Conservation (phyloP, 148 eudicot species). For the Suaeda aralocaspica region DNA sequence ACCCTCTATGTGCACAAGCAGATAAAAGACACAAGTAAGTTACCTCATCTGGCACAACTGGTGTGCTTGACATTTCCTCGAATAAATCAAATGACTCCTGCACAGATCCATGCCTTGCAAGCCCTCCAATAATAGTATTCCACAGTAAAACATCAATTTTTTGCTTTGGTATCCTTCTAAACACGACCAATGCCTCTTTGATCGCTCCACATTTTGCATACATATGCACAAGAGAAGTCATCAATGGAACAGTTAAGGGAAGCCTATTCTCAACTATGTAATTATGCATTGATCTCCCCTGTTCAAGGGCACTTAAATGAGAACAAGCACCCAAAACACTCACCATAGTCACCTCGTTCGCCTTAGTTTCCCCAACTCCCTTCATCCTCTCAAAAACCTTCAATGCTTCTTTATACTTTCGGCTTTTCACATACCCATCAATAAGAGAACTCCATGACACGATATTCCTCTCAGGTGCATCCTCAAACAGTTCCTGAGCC, state of each 20-base stretch:
- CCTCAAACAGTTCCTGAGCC: conserved; percentile 56
- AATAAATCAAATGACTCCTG: conserved; percentile 49
- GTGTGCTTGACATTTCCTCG: conserved; percentile 46
- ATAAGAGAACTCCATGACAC: conserved; percentile 90
- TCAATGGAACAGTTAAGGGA: conserved; percentile 49
- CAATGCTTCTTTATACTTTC: conserved; percentile 58
- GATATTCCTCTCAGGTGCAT: conserved; percentile 61
- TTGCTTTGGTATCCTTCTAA: conserved; percentile 41
- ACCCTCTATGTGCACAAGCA: conserved; percentile 84
- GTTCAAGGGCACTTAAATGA: conserved; percentile 78
- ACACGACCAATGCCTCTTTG: conserved; percentile 55
- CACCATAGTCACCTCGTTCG: conserved; percentile 92
- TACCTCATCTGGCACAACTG: conserved; percentile 64
- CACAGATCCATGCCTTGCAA: conserved; percentile 73
- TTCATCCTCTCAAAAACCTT: conserved; percentile 56
- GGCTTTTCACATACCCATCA: conserved; percentile 78
- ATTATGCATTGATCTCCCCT: conserved; percentile 57
- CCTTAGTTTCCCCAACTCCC: conserved; percentile 36
- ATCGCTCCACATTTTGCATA: conserved; percentile 91
- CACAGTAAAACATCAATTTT: conserved; percentile 68
- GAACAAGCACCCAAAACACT: conserved; percentile 88
- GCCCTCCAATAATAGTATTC: conserved; percentile 87
- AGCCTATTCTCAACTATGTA: conserved; percentile 50
- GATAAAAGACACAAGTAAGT: conserved; percentile 71
- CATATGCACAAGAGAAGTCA: conserved; percentile 83